phyloP scores from a whole-genome alignment of 768 basidiomycete genomes.

The Tulasnella sp. region DNA sequence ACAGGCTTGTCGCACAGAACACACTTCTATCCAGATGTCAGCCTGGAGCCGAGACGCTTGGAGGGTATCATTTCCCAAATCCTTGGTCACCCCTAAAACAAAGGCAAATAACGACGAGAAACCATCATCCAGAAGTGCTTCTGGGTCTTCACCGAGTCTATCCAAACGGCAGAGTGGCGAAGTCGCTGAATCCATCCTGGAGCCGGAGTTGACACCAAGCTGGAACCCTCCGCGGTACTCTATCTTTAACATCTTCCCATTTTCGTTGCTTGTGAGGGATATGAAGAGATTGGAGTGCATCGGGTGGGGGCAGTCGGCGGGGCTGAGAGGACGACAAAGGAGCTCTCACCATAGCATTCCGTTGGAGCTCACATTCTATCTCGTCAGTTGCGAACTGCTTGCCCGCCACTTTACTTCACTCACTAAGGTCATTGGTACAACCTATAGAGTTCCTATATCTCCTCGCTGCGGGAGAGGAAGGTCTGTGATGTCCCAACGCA shows the following conservation, averaged over 20 bases:
- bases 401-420: constrained; percentile 51
- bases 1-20: no score
- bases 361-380: constrained; percentile 55
- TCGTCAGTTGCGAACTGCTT: constrained; percentile 1
- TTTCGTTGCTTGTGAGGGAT: constrained; percentile 47
- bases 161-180: no score
- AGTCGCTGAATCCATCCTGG: no score
- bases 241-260: constrained; percentile 57
- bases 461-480: constrained; percentile 47
- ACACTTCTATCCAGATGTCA: no score
- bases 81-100: no score
- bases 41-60: no score
- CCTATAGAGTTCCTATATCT: constrained; percentile 53
- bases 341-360: constrained; percentile 50
- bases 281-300: constrained; percentile 39
- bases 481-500: constrained; percentile 47
- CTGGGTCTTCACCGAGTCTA: no score
- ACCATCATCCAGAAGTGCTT: no score
- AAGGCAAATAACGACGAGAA: no score
- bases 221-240: constrained; percentile 47
- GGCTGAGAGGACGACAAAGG: constrained; percentile 39
- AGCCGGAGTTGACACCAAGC: no score
- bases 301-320: constrained; percentile 51
- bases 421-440: constrained; percentile 3
- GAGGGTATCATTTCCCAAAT: no score